Base-by-base conservation (phyloP, 2,329 filamentous ascomycete species). In the Leptographium procerum region DNA sequence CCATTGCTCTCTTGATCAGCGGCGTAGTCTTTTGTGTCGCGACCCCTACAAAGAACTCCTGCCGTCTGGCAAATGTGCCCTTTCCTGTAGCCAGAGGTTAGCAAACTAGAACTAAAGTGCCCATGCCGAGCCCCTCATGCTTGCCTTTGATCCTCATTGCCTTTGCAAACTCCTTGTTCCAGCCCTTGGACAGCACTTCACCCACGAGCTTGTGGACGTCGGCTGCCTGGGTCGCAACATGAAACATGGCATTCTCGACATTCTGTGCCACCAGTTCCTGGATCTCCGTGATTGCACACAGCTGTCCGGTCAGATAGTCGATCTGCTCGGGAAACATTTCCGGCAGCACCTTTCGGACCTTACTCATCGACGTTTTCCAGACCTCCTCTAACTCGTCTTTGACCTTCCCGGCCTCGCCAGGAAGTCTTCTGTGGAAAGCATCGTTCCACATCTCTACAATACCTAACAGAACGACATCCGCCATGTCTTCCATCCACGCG, bases 401-500 rank as follows among this genome's bases (percentile, higher is more conserved):
- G 1, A 34, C 55, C 1, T 0, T 8, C 29, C 36, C 4, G 3
- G 51, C 40, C 31, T 57, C 54, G 2, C 8, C 19, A 1, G 59
- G 60, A 3, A 59, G 55, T 3, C 22, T 24, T 1, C 4, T 13
- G n/a, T 56, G 57, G 14, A 62, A 54, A 19, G 31, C 43, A 2
- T 51, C 19, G 36, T 58, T 52, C 61, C 61, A 62, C 26, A 29
- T 28, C 4, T 45, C 51, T 3, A 57, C 56, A 2, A 62, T 47
- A 11, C 59, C 57, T 0, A 24, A 10, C 2, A 60, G 16, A 5
- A 60, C 55, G 4, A 53, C 3, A 9, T 22, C 16, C 3, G 57
- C 34, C 56, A 61, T 59, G 33, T 47, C 50, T 0, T 43, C 40
- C 34, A 62, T 59, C 61, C 61, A 62, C 8, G 26, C 4, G 53